These are phyloP conservation scores for Tympanopsis confertula DNA, from an alignment of 2,329 filamentous ascomycete genomes.

Conservation along the genomic window DNA sequence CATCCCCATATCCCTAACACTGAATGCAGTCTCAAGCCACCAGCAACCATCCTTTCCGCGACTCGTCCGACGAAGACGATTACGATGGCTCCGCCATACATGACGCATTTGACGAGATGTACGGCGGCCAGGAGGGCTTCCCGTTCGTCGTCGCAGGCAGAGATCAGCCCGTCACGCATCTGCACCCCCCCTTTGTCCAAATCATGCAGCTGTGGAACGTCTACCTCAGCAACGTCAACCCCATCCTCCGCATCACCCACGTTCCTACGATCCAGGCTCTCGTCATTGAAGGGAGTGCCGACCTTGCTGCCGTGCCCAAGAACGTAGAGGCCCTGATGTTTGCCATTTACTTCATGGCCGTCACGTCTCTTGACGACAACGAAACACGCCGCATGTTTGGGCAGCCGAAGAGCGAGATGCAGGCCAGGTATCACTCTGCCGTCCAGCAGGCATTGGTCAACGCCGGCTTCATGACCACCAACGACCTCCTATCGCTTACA, in stretches of 20 bases:
- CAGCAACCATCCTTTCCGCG: not conserved
- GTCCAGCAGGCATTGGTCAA: conserved; percentile 55
- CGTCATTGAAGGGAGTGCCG: conserved; percentile 48
- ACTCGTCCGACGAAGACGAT: not conserved
- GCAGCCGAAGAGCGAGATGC: conserved; percentile 35
- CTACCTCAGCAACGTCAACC: conserved; percentile 60
- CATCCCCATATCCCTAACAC: not conserved
- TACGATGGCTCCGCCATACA: not conserved
- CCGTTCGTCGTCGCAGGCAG: conserved; percentile 42
- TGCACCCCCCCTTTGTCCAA: conserved; percentile 42
- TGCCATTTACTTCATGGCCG: conserved; percentile 46
- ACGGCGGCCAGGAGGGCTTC: conserved; percentile 35
- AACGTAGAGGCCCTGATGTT: conserved; percentile 60
- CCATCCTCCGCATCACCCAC: conserved; percentile 57
- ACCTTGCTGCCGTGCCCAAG: conserved; percentile 38
- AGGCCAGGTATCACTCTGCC: conserved; percentile 41
- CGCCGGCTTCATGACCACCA: conserved; percentile 54
- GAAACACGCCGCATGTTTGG: conserved; percentile 40
- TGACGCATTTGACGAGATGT: not conserved
- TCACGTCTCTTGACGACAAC: conserved; percentile 43
- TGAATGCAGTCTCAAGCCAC: not conserved
- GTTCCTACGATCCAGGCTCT: conserved; percentile 52
- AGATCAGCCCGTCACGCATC: conserved; percentile 26
- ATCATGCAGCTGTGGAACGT: conserved; percentile 58
- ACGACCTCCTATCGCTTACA: conserved; percentile 54